Conservation (phyloP, 148 eudicot genomes). For the Simmondsia chinensis region DNA sequence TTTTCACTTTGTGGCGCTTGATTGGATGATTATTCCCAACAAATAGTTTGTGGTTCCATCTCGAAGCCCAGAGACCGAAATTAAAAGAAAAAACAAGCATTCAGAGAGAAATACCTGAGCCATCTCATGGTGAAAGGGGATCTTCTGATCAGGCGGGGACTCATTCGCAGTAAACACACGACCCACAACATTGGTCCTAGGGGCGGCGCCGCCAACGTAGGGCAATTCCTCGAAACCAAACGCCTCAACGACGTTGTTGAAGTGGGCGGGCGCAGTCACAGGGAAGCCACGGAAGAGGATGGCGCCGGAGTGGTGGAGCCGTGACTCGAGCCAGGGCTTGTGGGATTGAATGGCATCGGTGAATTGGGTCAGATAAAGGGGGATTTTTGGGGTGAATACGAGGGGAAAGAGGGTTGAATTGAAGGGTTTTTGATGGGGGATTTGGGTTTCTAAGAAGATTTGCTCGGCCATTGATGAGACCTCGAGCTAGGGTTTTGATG, state of each 20-base stretch:
- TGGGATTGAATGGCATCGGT: slow-evolving; percentile 33
- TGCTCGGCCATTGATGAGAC: slow-evolving; percentile 25
- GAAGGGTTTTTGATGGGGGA: slow-evolving; percentile 45
- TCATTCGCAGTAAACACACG: slow-evolving; percentile 88
- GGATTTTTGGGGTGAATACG: slow-evolving; percentile 33
- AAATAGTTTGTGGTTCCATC: neutral
- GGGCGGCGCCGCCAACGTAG: slow-evolving; percentile 79
- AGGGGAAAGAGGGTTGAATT: slow-evolving; percentile 36
- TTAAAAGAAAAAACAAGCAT: neutral
- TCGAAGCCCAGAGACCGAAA: neutral
- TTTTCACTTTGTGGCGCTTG: no score
- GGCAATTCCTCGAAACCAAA: slow-evolving; percentile 76
- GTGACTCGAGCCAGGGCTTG: slow-evolving; percentile 46
- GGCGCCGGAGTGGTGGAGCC: slow-evolving; percentile 47
- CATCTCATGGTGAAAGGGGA: slow-evolving; percentile 93
- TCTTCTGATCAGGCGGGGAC: slow-evolving; percentile 81
- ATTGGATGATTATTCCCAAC: no score
- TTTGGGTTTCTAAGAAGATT: slow-evolving; percentile 24
- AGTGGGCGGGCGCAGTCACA: slow-evolving; percentile 34
- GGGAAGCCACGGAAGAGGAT: slow-evolving; percentile 58
- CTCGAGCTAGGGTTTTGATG: no score
- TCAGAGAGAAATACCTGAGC: slow-evolving; percentile 41
- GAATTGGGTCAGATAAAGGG: neutral
- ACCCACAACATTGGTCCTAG: slow-evolving; percentile 58
- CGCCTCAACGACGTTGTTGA: slow-evolving; percentile 82